Conservation (phyloP, 805 yeast species). For the Zygosaccharomyces gambellarensis region DNA sequence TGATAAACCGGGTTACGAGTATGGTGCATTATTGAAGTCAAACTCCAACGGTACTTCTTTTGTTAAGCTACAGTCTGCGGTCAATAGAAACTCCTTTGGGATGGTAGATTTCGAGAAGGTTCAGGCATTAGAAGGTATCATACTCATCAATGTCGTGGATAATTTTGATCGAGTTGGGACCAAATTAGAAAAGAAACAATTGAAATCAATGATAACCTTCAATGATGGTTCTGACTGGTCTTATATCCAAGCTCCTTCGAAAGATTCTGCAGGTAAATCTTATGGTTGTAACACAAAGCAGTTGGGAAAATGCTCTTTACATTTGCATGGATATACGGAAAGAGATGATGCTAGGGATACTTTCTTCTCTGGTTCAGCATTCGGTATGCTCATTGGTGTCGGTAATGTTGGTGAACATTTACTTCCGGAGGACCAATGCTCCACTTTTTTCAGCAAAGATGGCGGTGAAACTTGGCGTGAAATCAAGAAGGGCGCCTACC, state of each 20-base stretch:
- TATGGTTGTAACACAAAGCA: constrained; percentile 49
- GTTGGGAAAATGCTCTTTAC: constrained; percentile 64
- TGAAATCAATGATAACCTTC: constrained; percentile 72
- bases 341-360: constrained; percentile 79
- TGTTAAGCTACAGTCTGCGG: constrained; percentile 59
- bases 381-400: constrained; percentile 84
- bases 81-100: constrained; percentile 68
- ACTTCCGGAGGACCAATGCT: constrained; percentile 44
- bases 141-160: constrained; percentile 63
- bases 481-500: constrained; percentile 62
- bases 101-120: constrained; percentile 86
- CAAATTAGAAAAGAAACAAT: constrained; percentile 45
- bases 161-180: constrained; percentile 43
- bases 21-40: constrained; percentile 78
- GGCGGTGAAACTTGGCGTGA: constrained; percentile 90
- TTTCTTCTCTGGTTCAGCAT: constrained; percentile 80
- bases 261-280: constrained; percentile 55
- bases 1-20: constrained; percentile 47
- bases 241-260: constrained; percentile 61
- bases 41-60: constrained; percentile 89
- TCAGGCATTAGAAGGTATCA: constrained; percentile 79
- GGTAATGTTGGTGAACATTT: constrained; percentile 81
- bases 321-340: constrained; percentile 88
- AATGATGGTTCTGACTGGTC: constrained; percentile 92
- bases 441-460: constrained; percentile 79